phyloP scores from a whole-genome alignment of 164 flowering plant genomes.

The Chimonanthus praecox region DNA sequence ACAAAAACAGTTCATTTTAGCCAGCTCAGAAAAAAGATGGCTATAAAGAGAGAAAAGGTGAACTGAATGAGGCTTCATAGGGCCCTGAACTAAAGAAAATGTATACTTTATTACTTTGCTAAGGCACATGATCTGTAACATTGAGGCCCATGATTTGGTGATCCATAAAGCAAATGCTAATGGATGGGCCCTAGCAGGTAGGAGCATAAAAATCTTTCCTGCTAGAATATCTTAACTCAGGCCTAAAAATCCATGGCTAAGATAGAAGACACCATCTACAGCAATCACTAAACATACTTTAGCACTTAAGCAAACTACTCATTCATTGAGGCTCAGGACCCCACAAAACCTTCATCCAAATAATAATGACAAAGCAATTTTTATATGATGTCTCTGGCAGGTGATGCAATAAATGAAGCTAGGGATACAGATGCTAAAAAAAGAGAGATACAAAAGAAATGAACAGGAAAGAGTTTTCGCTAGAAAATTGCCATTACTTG shows the following conservation, averaged over 20 bases:
- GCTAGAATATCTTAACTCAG: neutral
- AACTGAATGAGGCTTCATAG: neutral
- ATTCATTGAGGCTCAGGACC: too few species aligned
- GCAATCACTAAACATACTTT: too few species aligned
- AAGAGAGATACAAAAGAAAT: too few species aligned
- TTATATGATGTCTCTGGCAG: too few species aligned
- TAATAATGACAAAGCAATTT: too few species aligned
- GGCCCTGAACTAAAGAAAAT: neutral
- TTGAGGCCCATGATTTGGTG: neutral
- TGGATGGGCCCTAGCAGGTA: neutral
- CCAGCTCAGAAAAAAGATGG: slow-evolving; percentile 14
- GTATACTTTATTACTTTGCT: too few species aligned
- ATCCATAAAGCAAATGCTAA: neutral
- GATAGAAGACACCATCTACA: neutral
- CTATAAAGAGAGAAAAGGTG: neutral
- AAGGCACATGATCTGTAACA: neutral
- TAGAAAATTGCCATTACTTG: too few species aligned
- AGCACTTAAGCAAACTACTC: too few species aligned
- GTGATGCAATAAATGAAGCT: too few species aligned
- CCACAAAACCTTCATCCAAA: too few species aligned
- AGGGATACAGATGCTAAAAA: too few species aligned
- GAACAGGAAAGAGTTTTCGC: too few species aligned
- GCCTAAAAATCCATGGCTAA: neutral
- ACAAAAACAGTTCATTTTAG: neutral
- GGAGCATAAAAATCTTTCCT: neutral